Evolutionary conservation across 2,329 filamentous ascomycete genomes (phyloP).

Genomic region (Didymellaceae sp.): DNA sequence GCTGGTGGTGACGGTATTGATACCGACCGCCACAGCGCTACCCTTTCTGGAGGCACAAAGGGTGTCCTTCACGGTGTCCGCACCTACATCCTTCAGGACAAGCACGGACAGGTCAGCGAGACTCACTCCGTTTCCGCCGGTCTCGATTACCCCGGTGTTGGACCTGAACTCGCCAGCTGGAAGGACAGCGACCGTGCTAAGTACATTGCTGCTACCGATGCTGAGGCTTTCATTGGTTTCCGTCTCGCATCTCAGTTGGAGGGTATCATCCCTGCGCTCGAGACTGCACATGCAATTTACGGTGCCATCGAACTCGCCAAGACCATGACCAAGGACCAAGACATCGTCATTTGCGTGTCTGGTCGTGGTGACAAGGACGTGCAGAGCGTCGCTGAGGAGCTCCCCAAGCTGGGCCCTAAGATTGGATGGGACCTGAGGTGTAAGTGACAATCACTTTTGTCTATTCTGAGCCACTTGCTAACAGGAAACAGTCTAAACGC

Average conservation of each 20-base stretch:
- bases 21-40: constrained; percentile 84
- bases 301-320: constrained; percentile 90
- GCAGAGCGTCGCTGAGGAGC: constrained; percentile 93
- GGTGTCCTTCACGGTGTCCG: constrained; percentile 95
- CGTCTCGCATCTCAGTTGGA: constrained; percentile 83
- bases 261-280: constrained; percentile 95
- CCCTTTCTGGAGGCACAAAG: constrained; percentile 82
- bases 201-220: constrained; percentile 90
- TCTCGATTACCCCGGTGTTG: constrained; percentile 95
- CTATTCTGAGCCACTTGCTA: constrained; percentile 20
- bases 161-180: constrained; percentile 89
- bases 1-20: constrained; percentile 93
- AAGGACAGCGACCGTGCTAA: constrained; percentile 87
- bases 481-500: constrained; percentile 34
- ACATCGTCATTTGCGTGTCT: constrained; percentile 91
- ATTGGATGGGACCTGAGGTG: constrained; percentile 76
- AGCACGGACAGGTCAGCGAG: constrained; percentile 90
- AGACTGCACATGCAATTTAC: constrained; percentile 90
- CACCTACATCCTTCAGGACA: constrained; percentile 93
- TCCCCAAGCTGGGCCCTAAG: constrained; percentile 84
- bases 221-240: constrained; percentile 88
- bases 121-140: constrained; percentile 97
- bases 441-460: constrained; percentile 25
- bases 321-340: constrained; percentile 85
- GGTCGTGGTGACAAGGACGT: constrained; percentile 98